Percentiles rank a stretch among this genome's conserved stretches.
These are phyloP conservation scores for Rhodosporidiobolus sp. DNA, from an alignment of 768 basidiomycete genomes.

Conservation along the genomic window DNA sequence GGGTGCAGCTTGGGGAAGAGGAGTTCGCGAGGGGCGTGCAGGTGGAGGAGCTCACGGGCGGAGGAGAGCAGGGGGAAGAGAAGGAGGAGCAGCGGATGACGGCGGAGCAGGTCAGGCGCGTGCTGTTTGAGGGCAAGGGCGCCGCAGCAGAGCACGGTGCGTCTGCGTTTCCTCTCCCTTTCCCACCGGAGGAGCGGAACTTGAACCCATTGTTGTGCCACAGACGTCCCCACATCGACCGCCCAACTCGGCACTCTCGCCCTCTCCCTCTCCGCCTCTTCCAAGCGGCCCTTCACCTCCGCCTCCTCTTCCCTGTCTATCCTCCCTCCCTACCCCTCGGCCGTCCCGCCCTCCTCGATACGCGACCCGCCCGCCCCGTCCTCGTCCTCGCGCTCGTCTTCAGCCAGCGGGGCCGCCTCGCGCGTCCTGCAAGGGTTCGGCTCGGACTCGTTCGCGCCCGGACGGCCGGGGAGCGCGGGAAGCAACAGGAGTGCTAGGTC, in stretches of 20 bases:
- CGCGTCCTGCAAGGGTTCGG: conserved; percentile 35
- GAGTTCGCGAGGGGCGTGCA: conserved; percentile 31
- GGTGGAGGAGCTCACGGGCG: conserved; percentile 14
- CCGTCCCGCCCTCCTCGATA: conserved; percentile 34
- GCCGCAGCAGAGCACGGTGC: not conserved
- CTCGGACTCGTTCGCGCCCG: conserved; percentile 11
- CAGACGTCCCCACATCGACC: not conserved
- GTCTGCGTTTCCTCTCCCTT: not conserved
- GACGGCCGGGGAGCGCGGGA: not conserved
- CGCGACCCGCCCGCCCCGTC: conserved; percentile 9
- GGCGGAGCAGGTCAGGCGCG: conserved; percentile 22
- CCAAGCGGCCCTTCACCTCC: conserved; percentile 5
- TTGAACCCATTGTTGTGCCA: too few relatives aligned
- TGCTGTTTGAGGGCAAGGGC: conserved; percentile 36
- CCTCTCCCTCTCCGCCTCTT: conserved; percentile 14
- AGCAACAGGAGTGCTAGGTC: not conserved
- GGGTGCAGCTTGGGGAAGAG: conserved; percentile 25
- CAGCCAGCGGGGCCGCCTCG: not conserved
- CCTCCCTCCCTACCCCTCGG: conserved; percentile 24
- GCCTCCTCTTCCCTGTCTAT: not conserved
- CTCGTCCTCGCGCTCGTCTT: not conserved
- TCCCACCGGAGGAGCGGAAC: too few relatives aligned
- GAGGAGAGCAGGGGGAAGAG: not conserved
- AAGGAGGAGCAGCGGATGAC: conserved; percentile 17
- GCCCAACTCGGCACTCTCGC: conserved; percentile 27